phyloP scores from a whole-genome alignment of 2,329 filamentous ascomycete genomes.

The Aspergillus hortae region DNA sequence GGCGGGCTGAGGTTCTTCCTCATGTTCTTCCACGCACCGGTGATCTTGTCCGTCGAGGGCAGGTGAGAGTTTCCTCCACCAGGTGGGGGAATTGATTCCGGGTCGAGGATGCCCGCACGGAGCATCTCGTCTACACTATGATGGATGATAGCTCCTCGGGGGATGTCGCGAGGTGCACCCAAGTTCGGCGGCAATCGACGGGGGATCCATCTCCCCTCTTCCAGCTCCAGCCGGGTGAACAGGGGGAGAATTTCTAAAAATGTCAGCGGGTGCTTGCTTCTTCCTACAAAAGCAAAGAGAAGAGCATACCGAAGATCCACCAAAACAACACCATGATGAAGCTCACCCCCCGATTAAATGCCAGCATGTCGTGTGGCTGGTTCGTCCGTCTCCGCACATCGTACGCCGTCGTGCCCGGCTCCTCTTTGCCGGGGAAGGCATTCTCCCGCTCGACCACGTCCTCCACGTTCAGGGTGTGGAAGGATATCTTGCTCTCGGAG shows the following conservation, averaged over 20 bases:
- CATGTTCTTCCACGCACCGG: not conserved
- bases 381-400: constrained; percentile 15
- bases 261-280: not conserved
- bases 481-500: constrained; percentile 20
- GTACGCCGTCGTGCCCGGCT: constrained; percentile 12
- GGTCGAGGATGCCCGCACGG: constrained; percentile 18
- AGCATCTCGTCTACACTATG: constrained; percentile 25
- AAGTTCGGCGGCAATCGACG: constrained; percentile 34
- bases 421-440: constrained; percentile 10
- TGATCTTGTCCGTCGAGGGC: not conserved
- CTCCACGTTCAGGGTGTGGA: constrained; percentile 15
- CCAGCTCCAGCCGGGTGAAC: constrained; percentile 34
- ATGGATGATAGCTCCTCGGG: constrained; percentile 28
- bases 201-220: constrained; percentile 33
- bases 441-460: constrained; percentile 7
- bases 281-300: too few relatives aligned
- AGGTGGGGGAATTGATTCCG: constrained; percentile 13
- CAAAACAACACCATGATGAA: constrained; percentile 28
- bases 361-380: constrained; percentile 31
- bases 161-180: constrained; percentile 32
- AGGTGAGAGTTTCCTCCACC: not conserved
- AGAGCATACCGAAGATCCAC: constrained; percentile 30
- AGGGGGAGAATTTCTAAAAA: constrained; percentile 32
- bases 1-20: not conserved
- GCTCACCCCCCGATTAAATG: constrained; percentile 26